Evolutionary conservation across 352 stramenopile genomes (phyloP).

Genomic region (Phytophthora capsici): DNA sequence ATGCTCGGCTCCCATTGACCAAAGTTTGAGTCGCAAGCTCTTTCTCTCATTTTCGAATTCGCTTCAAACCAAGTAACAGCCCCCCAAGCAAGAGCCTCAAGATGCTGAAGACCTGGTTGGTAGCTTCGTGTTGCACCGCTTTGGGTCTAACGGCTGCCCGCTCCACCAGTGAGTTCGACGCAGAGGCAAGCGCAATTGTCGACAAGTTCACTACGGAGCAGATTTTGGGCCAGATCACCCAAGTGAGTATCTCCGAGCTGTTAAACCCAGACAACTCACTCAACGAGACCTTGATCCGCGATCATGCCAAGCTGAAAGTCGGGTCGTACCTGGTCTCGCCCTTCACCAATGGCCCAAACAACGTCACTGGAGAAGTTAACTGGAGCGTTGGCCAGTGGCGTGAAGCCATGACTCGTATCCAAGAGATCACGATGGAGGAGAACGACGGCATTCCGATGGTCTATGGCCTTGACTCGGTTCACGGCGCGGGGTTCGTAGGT

Average conservation of each 20-base stretch:
- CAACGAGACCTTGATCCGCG: constrained; percentile 49
- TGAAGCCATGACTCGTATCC: constrained; percentile 56
- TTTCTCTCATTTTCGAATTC: not conserved
- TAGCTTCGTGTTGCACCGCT: not conserved
- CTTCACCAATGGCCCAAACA: constrained; percentile 8
- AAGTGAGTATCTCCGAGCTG: constrained; percentile 78
- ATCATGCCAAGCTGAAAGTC: constrained; percentile 72
- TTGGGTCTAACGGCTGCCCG: not conserved
- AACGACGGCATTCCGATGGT: constrained; percentile 59
- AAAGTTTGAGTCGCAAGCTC: not conserved
- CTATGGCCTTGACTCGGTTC: constrained; percentile 81
- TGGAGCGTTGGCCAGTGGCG: constrained; percentile 54
- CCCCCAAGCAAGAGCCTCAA: not conserved
- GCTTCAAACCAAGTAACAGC: not conserved
- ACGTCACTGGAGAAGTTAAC: not conserved
- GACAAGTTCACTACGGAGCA: constrained; percentile 16
- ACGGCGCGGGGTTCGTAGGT: constrained; percentile 49
- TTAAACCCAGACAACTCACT: constrained; percentile 51
- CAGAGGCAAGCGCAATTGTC: constrained; percentile 3
- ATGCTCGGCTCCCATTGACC: not conserved
- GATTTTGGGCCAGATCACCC: constrained; percentile 83
- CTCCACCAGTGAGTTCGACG: not conserved
- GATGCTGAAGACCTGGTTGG: not conserved
- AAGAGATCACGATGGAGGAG: constrained; percentile 66
- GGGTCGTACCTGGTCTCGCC: constrained; percentile 83